A percentile compares a stretch with the other conserved stretches of the same genome.
Conservation (phyloP, 148 eudicot species). For the Chenopodium quinoa region DNA sequence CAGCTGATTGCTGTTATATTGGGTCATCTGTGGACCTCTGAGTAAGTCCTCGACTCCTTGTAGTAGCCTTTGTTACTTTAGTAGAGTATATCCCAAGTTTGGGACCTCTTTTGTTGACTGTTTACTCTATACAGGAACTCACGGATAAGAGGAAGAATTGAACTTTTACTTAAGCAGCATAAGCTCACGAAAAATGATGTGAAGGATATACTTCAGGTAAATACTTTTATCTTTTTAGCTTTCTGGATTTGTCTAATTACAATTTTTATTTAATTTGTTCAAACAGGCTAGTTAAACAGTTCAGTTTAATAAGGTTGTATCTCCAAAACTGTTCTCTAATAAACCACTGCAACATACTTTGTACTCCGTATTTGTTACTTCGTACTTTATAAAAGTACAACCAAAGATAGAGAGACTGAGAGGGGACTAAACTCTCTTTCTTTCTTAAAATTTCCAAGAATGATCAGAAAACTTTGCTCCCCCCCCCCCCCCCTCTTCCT, state of each 20-base stretch:
- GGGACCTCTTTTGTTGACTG: conserved; percentile 11
- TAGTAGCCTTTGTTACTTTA: neutral
- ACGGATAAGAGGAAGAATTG: conserved; percentile 78
- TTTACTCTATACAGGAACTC: conserved; percentile 47
- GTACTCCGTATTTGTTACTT: neutral
- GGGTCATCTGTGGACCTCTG: conserved; percentile 98
- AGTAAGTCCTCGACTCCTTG: conserved; percentile 55
- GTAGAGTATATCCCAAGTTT: neutral
- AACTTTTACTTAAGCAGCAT: conserved; percentile 84
- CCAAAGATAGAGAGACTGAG: neutral
- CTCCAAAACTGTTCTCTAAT: neutral
- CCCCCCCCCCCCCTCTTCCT: neutral
- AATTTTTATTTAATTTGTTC: neutral
- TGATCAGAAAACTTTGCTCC: neutral
- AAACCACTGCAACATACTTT: neutral
- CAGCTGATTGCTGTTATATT: conserved; percentile 91
- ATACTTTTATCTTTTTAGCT: neutral
- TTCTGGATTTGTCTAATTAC: neutral
- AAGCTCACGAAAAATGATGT: conserved; percentile 80
- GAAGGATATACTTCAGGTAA: conserved; percentile 83
- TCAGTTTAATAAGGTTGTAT: neutral
- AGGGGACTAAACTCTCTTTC: neutral
- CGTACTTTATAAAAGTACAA: neutral
- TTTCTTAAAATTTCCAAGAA: neutral
- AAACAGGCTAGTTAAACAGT: neutral